Percentiles rank a stretch among this genome's conserved stretches.
Conservation (phyloP, 2,329 filamentous ascomycete genomes). For the Xylaria sp. region DNA sequence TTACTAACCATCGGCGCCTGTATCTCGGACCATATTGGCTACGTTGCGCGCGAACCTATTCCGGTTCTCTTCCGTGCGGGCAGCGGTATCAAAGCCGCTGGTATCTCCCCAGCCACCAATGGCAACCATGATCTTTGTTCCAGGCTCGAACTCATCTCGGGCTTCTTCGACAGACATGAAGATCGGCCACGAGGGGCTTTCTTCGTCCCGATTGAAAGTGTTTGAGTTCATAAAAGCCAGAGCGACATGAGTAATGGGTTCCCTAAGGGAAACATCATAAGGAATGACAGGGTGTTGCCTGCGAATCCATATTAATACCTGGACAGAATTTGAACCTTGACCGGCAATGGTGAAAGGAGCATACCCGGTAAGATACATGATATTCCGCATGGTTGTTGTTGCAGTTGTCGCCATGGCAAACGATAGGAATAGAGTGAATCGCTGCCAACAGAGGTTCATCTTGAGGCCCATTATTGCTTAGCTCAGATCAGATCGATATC, state of each 20-base stretch:
- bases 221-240: conserved; percentile 64
- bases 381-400: conserved; percentile 43
- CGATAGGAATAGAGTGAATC: conserved; percentile 31
- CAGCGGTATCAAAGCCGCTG: conserved; percentile 62
- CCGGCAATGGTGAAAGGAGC: not conserved
- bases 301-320: conserved; percentile 6
- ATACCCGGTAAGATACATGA: conserved; percentile 51
- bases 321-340: not conserved
- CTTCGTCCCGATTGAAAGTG: conserved; percentile 58
- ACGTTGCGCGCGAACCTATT: conserved; percentile 67
- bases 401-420: conserved; percentile 34
- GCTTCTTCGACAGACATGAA: conserved; percentile 64
- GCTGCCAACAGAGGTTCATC: conserved; percentile 29
- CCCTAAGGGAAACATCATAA: conserved; percentile 49
- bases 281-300: conserved; percentile 49
- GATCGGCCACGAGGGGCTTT: conserved; percentile 58
- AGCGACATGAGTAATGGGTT: conserved; percentile 64
- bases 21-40: conserved; percentile 60
- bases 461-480: not conserved
- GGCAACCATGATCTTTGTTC: conserved; percentile 69
- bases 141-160: conserved; percentile 61
- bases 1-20: conserved; percentile 66
- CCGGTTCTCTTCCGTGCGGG: conserved; percentile 59
- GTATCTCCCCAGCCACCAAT: conserved; percentile 75
- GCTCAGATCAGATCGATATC: not conserved